Percentiles rank a stretch among this genome's conserved stretches.
phyloP scores from a whole-genome alignment of 805 yeast genomes.

The Vanderwaltozyma yarrowii region DNA sequence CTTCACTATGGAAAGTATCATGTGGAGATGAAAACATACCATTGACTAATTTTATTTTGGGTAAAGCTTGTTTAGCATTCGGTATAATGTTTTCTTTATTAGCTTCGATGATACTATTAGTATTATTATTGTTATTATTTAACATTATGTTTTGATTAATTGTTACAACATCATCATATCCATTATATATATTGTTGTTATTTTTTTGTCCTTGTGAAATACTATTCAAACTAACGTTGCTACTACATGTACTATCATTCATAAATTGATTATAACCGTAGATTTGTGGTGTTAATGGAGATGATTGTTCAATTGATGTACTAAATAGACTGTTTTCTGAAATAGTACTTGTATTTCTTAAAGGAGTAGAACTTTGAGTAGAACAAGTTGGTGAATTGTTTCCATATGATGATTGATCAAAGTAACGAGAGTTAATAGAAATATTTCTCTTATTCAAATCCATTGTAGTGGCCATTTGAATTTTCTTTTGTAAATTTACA shows the following conservation, averaged over 20 bases:
- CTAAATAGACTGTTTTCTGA: slow-evolving; percentile 27
- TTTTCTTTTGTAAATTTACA: slow-evolving; percentile 17
- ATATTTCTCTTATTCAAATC: slow-evolving; percentile 8
- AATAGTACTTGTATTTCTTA: slow-evolving; percentile 23
- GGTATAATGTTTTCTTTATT: not conserved
- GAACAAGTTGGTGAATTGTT: slow-evolving; percentile 23
- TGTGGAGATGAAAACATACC: not conserved
- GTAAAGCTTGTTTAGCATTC: not conserved
- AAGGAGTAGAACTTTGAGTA: slow-evolving; percentile 23
- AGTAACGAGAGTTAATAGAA: not conserved
- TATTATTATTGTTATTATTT: not conserved
- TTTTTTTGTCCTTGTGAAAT: slow-evolving; percentile 7
- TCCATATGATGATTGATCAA: slow-evolving; percentile 3
- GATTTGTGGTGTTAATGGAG: slow-evolving; percentile 28
- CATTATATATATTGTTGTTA: not conserved
- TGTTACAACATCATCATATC: not conserved
- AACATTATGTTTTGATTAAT: not conserved
- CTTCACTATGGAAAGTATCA: not conserved
- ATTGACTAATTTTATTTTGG: not conserved
- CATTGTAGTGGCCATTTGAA: slow-evolving; percentile 19
- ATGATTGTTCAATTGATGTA: slow-evolving; percentile 15
- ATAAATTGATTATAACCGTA: slow-evolving; percentile 21
- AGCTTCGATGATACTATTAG: not conserved
- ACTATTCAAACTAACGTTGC: slow-evolving; percentile 21
- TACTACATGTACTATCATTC: slow-evolving; percentile 20